These are phyloP conservation scores for Xylariaceae sp. DNA, from an alignment of 2,329 filamentous ascomycete species.

Conservation along the genomic window DNA sequence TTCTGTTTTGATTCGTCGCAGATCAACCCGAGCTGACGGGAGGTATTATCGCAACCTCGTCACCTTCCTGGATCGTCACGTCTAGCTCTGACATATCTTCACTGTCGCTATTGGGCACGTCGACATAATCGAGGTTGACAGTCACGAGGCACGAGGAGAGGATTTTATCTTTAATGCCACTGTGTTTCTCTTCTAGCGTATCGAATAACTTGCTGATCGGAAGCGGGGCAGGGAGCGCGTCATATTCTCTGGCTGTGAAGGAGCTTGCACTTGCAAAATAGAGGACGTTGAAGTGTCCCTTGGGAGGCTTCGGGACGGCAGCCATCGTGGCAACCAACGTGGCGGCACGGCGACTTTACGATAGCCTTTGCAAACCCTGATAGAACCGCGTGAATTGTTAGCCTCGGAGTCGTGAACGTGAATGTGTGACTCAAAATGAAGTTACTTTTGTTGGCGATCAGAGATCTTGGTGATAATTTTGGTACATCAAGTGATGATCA, in stretches of 20 bases:
- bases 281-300: conserved; percentile 70
- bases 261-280: conserved; percentile 77
- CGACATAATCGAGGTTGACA: conserved; percentile 76
- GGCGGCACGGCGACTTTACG: background rate
- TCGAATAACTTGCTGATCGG: conserved; percentile 59
- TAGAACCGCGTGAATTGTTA: conserved; percentile 12
- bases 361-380: background rate
- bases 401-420: conserved; percentile 1
- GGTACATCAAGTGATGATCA: conserved; percentile 53
- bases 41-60: conserved; percentile 84
- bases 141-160: conserved; percentile 72
- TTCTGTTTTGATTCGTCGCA: background rate
- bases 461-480: conserved; percentile 67
- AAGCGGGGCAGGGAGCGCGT: conserved; percentile 63
- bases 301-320: conserved; percentile 44
- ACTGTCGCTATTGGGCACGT: conserved; percentile 50
- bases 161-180: conserved; percentile 64
- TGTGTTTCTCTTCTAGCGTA: conserved; percentile 64
- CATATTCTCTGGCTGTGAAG: conserved; percentile 64
- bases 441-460: conserved; percentile 43
- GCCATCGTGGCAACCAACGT: conserved; percentile 39
- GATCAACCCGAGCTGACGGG: conserved; percentile 77
- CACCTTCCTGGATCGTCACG: conserved; percentile 61
- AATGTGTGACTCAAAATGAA: conserved; percentile 14
- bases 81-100: conserved; percentile 24